phyloP scores from a whole-genome alignment of 352 stramenopile genomes.

The Pythium insidiosum region DNA sequence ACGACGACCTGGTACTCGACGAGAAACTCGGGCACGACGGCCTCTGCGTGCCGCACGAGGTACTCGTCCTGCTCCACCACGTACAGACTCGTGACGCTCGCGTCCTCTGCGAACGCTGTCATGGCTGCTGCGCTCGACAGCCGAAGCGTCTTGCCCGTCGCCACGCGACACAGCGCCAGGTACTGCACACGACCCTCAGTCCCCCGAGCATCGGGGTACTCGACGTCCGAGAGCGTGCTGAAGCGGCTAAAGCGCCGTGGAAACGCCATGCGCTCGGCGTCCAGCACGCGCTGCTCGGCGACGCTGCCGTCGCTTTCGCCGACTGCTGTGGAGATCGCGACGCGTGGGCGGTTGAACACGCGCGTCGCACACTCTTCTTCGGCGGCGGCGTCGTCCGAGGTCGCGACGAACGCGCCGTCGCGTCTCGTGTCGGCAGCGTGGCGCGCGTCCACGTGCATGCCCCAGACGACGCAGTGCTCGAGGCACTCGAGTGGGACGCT shows the following conservation, averaged over 20 bases:
- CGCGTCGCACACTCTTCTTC: too few relatives aligned
- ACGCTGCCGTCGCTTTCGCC: background rate
- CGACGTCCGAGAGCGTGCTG: slow-evolving; percentile 30
- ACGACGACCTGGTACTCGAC: too few relatives aligned
- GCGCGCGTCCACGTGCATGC: slow-evolving; percentile 29
- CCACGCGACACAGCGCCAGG: slow-evolving; percentile 61
- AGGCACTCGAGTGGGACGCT: slow-evolving; percentile 39
- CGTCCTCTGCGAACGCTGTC: slow-evolving; percentile 18
- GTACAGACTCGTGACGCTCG: slow-evolving; percentile 17
- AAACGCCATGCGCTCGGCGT: slow-evolving; percentile 26
- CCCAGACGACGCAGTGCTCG: slow-evolving; percentile 50
- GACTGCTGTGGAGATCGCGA: too few relatives aligned
- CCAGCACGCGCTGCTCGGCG: slow-evolving; percentile 1
- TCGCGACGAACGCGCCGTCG: too few relatives aligned
- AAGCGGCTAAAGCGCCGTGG: slow-evolving; percentile 61
- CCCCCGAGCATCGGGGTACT: background rate
- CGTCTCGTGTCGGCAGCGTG: background rate
- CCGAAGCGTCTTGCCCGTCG: slow-evolving; percentile 40
- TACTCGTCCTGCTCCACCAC: slow-evolving; percentile 47
- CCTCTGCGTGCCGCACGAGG: slow-evolving; percentile 40
- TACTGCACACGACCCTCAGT: slow-evolving; percentile 17
- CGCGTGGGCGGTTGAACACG: slow-evolving; percentile 27
- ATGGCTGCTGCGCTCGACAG: slow-evolving; percentile 8
- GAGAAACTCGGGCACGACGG: slow-evolving; percentile 71
- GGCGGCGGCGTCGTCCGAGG: too few relatives aligned